phyloP scores from a whole-genome alignment of 2,329 filamentous ascomycete species.

The Verruconis gallopava region DNA sequence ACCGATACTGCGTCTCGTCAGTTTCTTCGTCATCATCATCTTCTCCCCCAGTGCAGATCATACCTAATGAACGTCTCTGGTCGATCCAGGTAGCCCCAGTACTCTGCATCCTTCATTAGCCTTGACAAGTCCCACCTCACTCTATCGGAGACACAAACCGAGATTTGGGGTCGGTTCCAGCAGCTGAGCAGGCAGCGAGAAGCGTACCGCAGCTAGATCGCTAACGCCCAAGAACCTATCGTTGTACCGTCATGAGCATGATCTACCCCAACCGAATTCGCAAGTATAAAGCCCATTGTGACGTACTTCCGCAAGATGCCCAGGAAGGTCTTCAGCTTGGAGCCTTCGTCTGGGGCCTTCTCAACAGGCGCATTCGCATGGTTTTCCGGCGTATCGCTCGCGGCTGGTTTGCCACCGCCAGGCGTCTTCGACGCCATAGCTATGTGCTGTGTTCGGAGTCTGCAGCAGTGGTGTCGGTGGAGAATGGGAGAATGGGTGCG shows the following conservation, averaged over 20 bases:
- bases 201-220: conserved; percentile 89
- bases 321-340: conserved; percentile 80
- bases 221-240: conserved; percentile 87
- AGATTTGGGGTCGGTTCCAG: conserved; percentile 93
- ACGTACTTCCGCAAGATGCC: conserved; percentile 76
- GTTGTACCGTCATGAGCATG: not conserved
- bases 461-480: not conserved
- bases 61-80: conserved; percentile 74
- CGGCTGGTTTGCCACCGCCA: not conserved
- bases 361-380: conserved; percentile 22
- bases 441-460: not conserved
- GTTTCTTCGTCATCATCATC: too few species aligned
- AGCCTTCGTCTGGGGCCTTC: conserved; percentile 60
- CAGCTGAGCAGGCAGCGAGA: conserved; percentile 89
- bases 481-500: not conserved
- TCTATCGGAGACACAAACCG: conserved; percentile 30
- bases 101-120: conserved; percentile 45
- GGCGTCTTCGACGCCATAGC: conserved; percentile 10
- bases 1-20: conserved; percentile 48
- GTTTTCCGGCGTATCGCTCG: conserved; percentile 5
- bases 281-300: too few species aligned
- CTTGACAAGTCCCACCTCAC: not conserved
- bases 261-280: too few species aligned
- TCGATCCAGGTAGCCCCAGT: conserved; percentile 96
- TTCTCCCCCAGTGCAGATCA: conserved; percentile 15